These are phyloP conservation scores for Thymus quinquecostatus DNA, from an alignment of 257 asterid species.

Conservation along the genomic window DNA sequence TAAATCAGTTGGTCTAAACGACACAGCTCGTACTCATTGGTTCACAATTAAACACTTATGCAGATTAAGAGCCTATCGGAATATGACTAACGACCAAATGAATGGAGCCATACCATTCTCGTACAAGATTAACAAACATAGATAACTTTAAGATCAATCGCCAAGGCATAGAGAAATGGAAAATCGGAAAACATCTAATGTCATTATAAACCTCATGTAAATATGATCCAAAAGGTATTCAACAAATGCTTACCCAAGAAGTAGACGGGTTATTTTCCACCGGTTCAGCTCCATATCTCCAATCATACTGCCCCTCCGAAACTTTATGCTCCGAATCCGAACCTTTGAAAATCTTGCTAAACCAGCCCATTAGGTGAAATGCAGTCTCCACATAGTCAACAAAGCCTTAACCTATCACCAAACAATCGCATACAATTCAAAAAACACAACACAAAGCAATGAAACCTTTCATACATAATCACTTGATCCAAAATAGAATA, in stretches of 20 bases:
- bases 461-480: background rate
- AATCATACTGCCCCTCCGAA: constrained; percentile 64
- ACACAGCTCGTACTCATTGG: background rate
- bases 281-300: constrained; percentile 62
- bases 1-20: background rate
- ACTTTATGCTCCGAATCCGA: constrained; percentile 62
- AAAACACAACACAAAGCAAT: background rate
- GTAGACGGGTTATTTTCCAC: constrained; percentile 65
- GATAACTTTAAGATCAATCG: constrained; percentile 4
- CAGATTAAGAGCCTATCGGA: constrained; percentile 5
- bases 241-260: constrained; percentile 54
- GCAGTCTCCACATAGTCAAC: constrained; percentile 40
- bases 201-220: constrained; percentile 14
- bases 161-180: constrained; percentile 3
- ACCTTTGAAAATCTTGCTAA: constrained; percentile 79
- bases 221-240: background rate
- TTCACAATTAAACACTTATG: constrained; percentile 14
- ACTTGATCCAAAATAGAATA: background rate
- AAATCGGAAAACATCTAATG: background rate
- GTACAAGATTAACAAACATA: background rate
- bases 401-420: constrained; percentile 43
- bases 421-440: constrained; percentile 11
- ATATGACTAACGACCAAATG: constrained; percentile 5
- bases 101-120: constrained; percentile 2
- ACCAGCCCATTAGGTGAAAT: constrained; percentile 61